Conservation (phyloP, 2,329 filamentous ascomycete genomes). For the Verticillium nonalfalfae region DNA sequence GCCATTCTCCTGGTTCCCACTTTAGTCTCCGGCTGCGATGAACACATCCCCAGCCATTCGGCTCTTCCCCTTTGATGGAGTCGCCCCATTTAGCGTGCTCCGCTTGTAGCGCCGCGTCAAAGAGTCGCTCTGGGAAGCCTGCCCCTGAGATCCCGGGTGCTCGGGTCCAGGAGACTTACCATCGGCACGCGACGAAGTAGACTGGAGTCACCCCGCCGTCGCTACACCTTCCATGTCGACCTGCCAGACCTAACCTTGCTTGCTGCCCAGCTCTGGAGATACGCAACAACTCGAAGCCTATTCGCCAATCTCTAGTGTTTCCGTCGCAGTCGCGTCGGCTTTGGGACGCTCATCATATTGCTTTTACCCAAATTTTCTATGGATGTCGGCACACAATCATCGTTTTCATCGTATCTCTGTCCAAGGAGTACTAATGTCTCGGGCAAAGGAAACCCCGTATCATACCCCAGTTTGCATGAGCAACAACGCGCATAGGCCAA, state of each 20-base stretch:
- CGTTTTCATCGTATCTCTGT: no score
- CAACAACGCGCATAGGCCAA: background rate
- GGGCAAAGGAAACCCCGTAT: no score
- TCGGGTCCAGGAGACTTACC: slow-evolving; percentile 11
- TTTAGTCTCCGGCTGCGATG: slow-evolving; percentile 6
- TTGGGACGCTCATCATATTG: no score
- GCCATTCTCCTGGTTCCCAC: slow-evolving; percentile 6
- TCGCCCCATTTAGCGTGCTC: slow-evolving; percentile 7
- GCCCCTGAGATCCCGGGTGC: slow-evolving; percentile 11
- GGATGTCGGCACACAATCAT: no score
- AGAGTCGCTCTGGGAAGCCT: slow-evolving; percentile 7
- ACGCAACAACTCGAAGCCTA: background rate
- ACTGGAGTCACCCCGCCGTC: background rate
- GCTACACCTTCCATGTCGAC: background rate
- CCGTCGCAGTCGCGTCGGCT: no score
- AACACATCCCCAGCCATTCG: slow-evolving; percentile 12
- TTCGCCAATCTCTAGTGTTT: no score
- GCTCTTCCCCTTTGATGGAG: slow-evolving; percentile 12
- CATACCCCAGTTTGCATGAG: no score
- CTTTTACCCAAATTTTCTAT: no score
- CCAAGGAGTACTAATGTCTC: no score
- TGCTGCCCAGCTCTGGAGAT: background rate
- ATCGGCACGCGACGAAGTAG: background rate
- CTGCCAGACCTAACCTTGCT: background rate
- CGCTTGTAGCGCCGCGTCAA: slow-evolving; percentile 5